Percentiles rank a stretch among this genome's conserved stretches.
These are phyloP conservation scores for Cornus florida DNA, from an alignment of 148 eudicot genomes.

Conservation along the genomic window DNA sequence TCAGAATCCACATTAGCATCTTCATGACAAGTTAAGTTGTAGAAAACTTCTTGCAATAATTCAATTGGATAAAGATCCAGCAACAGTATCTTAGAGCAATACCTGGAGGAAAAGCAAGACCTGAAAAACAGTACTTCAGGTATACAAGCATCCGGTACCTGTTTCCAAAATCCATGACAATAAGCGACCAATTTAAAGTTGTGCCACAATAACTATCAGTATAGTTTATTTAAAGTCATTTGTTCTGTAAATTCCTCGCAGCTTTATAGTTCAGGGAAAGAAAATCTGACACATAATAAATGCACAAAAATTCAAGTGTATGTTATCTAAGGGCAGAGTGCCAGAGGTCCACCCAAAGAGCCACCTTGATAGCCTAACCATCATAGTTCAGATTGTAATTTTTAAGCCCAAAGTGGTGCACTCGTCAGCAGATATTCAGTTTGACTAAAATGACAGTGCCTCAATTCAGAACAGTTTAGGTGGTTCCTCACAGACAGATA, in stretches of 20 bases:
- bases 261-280: background rate
- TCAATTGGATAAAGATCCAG: background rate
- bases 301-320: background rate
- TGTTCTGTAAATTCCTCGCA: background rate
- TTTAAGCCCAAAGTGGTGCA: background rate
- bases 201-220: background rate
- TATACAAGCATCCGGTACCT: slow-evolving; percentile 94
- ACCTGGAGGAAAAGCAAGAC: slow-evolving; percentile 98
- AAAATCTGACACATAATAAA: background rate
- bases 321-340: background rate
- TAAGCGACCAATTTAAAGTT: slow-evolving; percentile 4
- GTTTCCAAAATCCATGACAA: slow-evolving; percentile 24
- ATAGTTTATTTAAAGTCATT: background rate
- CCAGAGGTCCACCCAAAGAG: slow-evolving; percentile 5
- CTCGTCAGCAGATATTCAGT: background rate
- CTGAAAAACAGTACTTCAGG: slow-evolving; percentile 91
- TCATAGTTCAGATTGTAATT: background rate
- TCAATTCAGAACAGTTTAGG: background rate
- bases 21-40: background rate
- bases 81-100: slow-evolving; percentile 14
- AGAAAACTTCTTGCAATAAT: background rate
- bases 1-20: slow-evolving; percentile 5
- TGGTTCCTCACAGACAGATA: background rate
- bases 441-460: background rate
- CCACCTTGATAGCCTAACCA: background rate